Conservation (phyloP, 139 green algal species). For the Haematococcus lacustris region DNA sequence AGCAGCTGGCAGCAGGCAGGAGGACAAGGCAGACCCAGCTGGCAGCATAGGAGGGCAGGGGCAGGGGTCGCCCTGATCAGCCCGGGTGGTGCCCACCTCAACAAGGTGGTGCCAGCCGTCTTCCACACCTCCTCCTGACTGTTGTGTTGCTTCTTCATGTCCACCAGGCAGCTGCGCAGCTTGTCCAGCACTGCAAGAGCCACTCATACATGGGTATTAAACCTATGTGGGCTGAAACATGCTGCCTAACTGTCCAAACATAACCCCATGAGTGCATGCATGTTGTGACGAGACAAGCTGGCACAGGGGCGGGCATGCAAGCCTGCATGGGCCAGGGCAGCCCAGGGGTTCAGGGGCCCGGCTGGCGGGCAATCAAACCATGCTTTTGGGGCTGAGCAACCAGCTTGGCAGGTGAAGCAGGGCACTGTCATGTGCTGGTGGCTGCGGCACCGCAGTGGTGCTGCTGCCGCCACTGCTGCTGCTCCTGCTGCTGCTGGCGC, state of each 20-base stretch:
- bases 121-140: slow-evolving; percentile 57
- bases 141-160: slow-evolving; percentile 73
- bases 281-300: background rate
- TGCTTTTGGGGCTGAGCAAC: too few relatives aligned
- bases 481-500: too few relatives aligned
- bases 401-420: too few relatives aligned
- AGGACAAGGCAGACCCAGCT: too few relatives aligned
- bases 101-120: slow-evolving; percentile 51
- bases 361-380: background rate
- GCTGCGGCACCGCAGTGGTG: too few relatives aligned
- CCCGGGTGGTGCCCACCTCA: too few relatives aligned
- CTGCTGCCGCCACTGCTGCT: background rate
- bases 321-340: background rate
- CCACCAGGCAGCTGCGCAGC: slow-evolving; percentile 61
- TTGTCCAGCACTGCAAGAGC: slow-evolving; percentile 14
- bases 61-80: too few relatives aligned
- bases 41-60: too few relatives aligned
- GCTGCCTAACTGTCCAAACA: background rate
- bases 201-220: background rate
- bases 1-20: too few relatives aligned
- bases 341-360: too few relatives aligned
- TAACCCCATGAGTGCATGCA: slow-evolving; percentile 3
- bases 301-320: background rate
- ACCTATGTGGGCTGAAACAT: background rate
- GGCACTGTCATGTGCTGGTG: background rate